Evolutionary conservation across 495 filamentous ascomycete species (phyloP), one percentile per base, ranked within the genome.

Genomic region (Aspergillus olivimuriae): DNA sequence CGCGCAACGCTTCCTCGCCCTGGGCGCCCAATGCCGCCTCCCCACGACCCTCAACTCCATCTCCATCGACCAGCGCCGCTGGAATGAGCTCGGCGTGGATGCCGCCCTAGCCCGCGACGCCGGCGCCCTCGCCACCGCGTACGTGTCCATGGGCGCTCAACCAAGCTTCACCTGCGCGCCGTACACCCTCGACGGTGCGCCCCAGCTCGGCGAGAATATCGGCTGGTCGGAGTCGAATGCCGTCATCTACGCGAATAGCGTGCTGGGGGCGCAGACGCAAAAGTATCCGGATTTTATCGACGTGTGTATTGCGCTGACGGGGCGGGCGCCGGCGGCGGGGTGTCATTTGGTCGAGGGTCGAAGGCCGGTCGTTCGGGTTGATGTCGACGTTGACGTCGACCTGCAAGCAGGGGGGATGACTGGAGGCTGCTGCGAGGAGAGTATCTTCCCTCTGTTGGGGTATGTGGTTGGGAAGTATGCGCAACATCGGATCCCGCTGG

Each of bases 241-340:
- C 0, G 62, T 65, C 2, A 56, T 63, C 3, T 65, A 48, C 36
- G 57, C 57, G 0, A 65, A 65, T 34, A 65, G 57, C 23, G 50
- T 65, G 0, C 54, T 63, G 1, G 60, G 57, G 0, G 62, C 60
- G 2, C 50, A 56, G 4, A 65, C 62, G 0, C 51, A 55, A 33
- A 65, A 63, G 38, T 63, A 57, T 33, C 62, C 62, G 0, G 62
- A 61, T 22, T 58, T 58, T 20, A 44, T 65, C 8, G 60, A 65
- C 30, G 44, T 66, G 5, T 58, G 50, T 16, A 53, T 62, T 42
- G 56, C 58, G 0, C 37, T 66, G 42, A 66, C 62, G 3, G 62
- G 62, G 0, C 50, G 58, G 1, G 48, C 60, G 0, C 43, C 41
- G 4, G 24, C 32, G 10, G 41, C 41, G 9, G 41, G 41, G n/a